These are phyloP conservation scores for Phytophthora sp. DNA, from an alignment of 352 stramenopile species.

Conservation along the genomic window DNA sequence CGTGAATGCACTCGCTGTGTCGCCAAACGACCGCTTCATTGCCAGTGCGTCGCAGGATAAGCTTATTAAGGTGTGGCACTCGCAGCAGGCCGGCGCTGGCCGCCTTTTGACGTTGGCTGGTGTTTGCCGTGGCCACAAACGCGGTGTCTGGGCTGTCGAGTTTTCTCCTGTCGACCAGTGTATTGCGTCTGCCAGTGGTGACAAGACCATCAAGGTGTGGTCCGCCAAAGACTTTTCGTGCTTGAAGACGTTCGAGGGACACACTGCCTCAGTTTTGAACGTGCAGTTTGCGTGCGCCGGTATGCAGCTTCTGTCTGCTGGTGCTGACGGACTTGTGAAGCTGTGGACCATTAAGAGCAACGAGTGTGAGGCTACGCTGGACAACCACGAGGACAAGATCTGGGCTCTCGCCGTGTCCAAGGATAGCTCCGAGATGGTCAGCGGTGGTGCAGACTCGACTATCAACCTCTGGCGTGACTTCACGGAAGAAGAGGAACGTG, in stretches of 20 bases:
- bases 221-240: constrained; percentile 95
- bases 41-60: constrained; percentile 98
- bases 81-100: constrained; percentile 54
- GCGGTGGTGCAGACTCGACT: constrained; percentile 94
- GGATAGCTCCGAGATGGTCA: constrained; percentile 92
- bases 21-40: constrained; percentile 97
- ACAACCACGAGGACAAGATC: constrained; percentile 97
- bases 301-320: constrained; percentile 95
- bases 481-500: constrained; percentile 91
- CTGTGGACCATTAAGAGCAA: constrained; percentile 98
- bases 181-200: constrained; percentile 94
- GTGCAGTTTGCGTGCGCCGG: constrained; percentile 90
- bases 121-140: constrained; percentile 96
- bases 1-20: constrained; percentile 95
- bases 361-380: constrained; percentile 97
- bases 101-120: constrained; percentile 89
- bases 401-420: constrained; percentile 95
- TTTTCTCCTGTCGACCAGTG: constrained; percentile 97
- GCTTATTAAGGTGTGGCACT: constrained; percentile 97
- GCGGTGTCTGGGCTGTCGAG: constrained; percentile 97
- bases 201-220: constrained; percentile 98
- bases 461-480: constrained; percentile 96
- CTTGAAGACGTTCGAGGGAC: constrained; percentile 97
- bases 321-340: constrained; percentile 97
- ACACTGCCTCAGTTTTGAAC: constrained; percentile 90